Base-by-base conservation (phyloP, 192 early-diverging fungal genomes). In the Backusella parvicylindrica region DNA sequence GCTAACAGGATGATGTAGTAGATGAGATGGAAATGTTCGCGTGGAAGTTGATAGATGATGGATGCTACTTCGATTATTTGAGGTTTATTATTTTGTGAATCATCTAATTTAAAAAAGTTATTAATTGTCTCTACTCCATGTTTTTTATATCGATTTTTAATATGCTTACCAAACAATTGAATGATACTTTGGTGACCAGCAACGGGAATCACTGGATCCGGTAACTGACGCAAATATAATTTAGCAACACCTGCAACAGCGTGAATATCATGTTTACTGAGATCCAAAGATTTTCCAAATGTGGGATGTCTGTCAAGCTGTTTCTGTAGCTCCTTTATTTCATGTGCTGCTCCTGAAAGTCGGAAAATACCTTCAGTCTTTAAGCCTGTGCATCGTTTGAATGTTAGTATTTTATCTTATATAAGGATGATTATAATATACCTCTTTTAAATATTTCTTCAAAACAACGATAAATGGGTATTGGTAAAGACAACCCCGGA, bases 381-480 rank as follows among this genome's bases (percentile, higher is more conserved):
- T 15, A 81, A 47, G 23, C 79, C 77, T 78, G 23, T 56, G 26
- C 11, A 60, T 60, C 28, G 23, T 60, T 60, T 60, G 26, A 60
- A 28, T 11, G n/a, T 53, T 60, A 13, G 8, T 13, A 26, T 23
- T 60, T 43, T 21, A 12, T 32, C 8, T 15, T 16, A 6, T 41
- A 71, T 11, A 50, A 18, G 11, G 28, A 33, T 12, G 7, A 0
- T 1, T 63, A 18, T 21, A 6, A 15, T 23, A 12, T 70, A 74
- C 77, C 79, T 74, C 79, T 47, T 64, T 75, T 56, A 63, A 74
- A 41, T 37, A 81, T 76, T 38, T 81, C 79, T n/a, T 53, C 47
- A 70, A 77, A 76, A 28, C 79, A 77, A 0, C 53, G 60, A 32
- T 77, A 36, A 4, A 81, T 75, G 26, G 71, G 70, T 12, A 68